Percentiles rank a stretch among this genome's conserved stretches.
Conservation (phyloP, 1,284 basidiomycete genomes). For the Sanghuangporus sanghuang region DNA sequence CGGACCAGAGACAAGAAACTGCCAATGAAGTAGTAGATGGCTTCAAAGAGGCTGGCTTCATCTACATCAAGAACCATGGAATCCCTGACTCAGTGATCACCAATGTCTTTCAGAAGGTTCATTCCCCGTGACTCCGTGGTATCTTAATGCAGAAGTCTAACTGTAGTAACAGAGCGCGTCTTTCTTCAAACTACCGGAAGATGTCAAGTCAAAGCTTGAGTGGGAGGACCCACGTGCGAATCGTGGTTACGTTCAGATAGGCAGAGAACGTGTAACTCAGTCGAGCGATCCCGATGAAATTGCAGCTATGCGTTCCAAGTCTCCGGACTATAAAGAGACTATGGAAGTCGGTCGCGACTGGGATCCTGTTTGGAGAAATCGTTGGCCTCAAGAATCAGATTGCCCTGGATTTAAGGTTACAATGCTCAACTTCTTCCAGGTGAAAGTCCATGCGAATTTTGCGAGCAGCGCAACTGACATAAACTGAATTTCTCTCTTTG, state of each 20-base stretch:
- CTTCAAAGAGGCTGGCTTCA: conserved; percentile 73
- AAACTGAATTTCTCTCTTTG: not conserved
- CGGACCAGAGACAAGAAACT: conserved; percentile 52
- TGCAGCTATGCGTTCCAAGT: conserved; percentile 58
- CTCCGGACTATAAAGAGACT: conserved; percentile 77
- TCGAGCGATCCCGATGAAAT: conserved; percentile 71
- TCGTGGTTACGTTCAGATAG: conserved; percentile 75
- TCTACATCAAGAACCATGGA: conserved; percentile 69
- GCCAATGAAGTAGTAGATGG: conserved; percentile 70
- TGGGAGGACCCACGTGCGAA: conserved; percentile 83
- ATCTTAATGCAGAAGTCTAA: not conserved
- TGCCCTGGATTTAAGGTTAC: conserved; percentile 63
- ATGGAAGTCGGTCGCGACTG: conserved; percentile 85
- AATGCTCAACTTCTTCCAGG: conserved; percentile 73
- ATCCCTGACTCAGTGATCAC: conserved; percentile 49
- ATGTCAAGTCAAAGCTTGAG: conserved; percentile 62
- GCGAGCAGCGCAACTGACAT: not conserved
- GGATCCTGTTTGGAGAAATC: conserved; percentile 70
- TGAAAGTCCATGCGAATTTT: conserved; percentile 21
- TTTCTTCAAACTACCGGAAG: conserved; percentile 65
- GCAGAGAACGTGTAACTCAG: conserved; percentile 78
- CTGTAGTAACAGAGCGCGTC: conserved; percentile 48
- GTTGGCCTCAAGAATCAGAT: conserved; percentile 66
- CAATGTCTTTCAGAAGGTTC: conserved; percentile 58
- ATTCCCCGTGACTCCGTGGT: not conserved